Percentiles rank a stretch among this genome's conserved stretches.
phyloP scores from a whole-genome alignment of 768 basidiomycete species.

The Amanita jacksonii region DNA sequence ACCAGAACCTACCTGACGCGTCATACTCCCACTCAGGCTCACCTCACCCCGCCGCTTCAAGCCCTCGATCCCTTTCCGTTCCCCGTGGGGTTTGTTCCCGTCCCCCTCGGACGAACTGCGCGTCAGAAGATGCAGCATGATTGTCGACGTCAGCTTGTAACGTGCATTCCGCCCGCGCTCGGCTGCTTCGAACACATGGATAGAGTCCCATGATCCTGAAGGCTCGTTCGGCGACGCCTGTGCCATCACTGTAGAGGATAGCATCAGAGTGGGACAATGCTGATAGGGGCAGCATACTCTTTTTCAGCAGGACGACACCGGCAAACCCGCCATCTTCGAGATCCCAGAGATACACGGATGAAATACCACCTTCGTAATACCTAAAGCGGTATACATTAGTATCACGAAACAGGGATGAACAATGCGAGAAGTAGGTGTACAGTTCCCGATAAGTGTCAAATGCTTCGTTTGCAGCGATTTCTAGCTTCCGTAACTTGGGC shows the following conservation, averaged over 20 bases:
- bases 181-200: slow-evolving; percentile 94
- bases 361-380: slow-evolving; percentile 98
- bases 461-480: slow-evolving; percentile 89
- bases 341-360: slow-evolving; percentile 97
- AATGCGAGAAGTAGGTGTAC: slow-evolving; percentile 29
- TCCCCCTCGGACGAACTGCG: slow-evolving; percentile 29
- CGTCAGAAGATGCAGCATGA: slow-evolving; percentile 87
- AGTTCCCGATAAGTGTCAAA: slow-evolving; percentile 97
- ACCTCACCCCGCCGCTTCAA: slow-evolving; percentile 68
- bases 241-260: slow-evolving; percentile 41
- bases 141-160: slow-evolving; percentile 94
- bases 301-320: slow-evolving; percentile 93
- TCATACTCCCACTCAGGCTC: slow-evolving; percentile 92
- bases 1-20: slow-evolving; percentile 64
- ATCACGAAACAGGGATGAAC: not conserved
- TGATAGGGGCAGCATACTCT: slow-evolving; percentile 43
- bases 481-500: slow-evolving; percentile 78
- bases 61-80: slow-evolving; percentile 28
- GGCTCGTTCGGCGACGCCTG: slow-evolving; percentile 49
- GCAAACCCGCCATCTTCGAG: slow-evolving; percentile 94
- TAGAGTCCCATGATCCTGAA: slow-evolving; percentile 93
- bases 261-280: not conserved
- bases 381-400: slow-evolving; percentile 23
- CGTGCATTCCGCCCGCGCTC: slow-evolving; percentile 89
- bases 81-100: slow-evolving; percentile 26